Conservation (phyloP, 345 rosid species). For the Gossypium mustelinum region DNA sequence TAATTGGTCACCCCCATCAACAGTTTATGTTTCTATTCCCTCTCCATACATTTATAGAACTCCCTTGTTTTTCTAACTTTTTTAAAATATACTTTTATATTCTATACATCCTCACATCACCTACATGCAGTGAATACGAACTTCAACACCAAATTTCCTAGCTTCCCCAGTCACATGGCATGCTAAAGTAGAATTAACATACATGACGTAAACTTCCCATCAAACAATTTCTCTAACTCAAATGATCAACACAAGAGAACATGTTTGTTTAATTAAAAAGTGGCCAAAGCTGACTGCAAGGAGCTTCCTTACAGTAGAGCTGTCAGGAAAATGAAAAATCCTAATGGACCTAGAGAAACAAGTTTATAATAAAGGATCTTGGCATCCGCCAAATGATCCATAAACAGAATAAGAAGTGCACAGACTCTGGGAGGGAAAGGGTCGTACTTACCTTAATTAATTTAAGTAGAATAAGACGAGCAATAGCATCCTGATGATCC, state of each 20-base stretch:
- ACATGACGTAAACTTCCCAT: neutral
- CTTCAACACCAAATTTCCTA: neutral
- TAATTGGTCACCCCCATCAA: neutral
- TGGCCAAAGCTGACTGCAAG: neutral
- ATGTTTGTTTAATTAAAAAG: neutral
- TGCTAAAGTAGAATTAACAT: neutral
- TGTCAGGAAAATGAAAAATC: neutral
- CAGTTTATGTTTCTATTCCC: too few species aligned
- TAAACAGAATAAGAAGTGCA: neutral
- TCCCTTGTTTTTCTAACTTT: neutral
- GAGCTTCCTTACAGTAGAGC: slow-evolving; percentile 7
- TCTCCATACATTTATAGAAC: neutral
- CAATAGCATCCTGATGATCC: slow-evolving; percentile 97
- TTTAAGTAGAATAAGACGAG: slow-evolving; percentile 91
- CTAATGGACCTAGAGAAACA: neutral
- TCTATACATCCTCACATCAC: neutral
- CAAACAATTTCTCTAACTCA: neutral
- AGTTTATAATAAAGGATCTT: neutral
- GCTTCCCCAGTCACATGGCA: neutral
- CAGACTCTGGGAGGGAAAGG: neutral
- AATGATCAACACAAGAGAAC: neutral
- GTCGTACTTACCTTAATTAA: slow-evolving; percentile 63
- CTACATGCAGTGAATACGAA: neutral
- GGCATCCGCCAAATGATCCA: neutral
- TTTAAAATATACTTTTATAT: neutral